Evolutionary conservation across 2,329 filamentous ascomycete genomes (phyloP).

Genomic region (Fusarium pilosicola): DNA sequence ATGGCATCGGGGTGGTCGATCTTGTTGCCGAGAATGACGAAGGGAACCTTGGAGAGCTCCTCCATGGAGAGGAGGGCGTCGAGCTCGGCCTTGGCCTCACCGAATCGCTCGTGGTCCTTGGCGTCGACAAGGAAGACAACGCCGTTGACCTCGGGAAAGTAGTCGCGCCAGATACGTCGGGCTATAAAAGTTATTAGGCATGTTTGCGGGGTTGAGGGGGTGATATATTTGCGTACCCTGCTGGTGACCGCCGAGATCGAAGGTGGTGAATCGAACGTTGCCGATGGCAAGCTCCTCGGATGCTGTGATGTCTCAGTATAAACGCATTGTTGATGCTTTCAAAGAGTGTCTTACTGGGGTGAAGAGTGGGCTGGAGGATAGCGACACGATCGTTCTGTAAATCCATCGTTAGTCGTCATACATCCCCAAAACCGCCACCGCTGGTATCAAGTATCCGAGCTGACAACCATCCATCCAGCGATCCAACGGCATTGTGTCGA

Average conservation of each 20-base stretch:
- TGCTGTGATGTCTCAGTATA: constrained; percentile 59
- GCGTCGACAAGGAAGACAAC: constrained; percentile 98
- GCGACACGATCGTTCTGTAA: constrained; percentile 88
- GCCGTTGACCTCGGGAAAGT: constrained; percentile 95
- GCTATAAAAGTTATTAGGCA: constrained; percentile 62
- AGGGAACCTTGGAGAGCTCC: constrained; percentile 93
- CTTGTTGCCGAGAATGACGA: constrained; percentile 98
- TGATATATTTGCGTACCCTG: constrained; percentile 68
- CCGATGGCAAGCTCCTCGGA: constrained; percentile 93
- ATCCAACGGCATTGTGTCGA: constrained; percentile 16
- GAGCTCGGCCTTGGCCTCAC: constrained; percentile 95
- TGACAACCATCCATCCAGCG: background rate
- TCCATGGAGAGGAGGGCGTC: constrained; percentile 97
- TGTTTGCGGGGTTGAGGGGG: background rate
- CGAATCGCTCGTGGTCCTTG: constrained; percentile 94
- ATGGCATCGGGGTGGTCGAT: constrained; percentile 98
- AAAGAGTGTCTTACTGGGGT: constrained; percentile 75
- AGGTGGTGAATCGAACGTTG: constrained; percentile 94
- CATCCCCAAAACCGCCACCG: background rate
- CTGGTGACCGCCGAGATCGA: constrained; percentile 92
- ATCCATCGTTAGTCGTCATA: constrained; percentile 38
- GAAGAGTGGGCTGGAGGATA: constrained; percentile 88
- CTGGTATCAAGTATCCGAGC: background rate
- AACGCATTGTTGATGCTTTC: background rate
- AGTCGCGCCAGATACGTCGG: constrained; percentile 94